Base-by-base conservation (phyloP, 441 rosid genomes). In the Euphorbia schlechtendalii region DNA sequence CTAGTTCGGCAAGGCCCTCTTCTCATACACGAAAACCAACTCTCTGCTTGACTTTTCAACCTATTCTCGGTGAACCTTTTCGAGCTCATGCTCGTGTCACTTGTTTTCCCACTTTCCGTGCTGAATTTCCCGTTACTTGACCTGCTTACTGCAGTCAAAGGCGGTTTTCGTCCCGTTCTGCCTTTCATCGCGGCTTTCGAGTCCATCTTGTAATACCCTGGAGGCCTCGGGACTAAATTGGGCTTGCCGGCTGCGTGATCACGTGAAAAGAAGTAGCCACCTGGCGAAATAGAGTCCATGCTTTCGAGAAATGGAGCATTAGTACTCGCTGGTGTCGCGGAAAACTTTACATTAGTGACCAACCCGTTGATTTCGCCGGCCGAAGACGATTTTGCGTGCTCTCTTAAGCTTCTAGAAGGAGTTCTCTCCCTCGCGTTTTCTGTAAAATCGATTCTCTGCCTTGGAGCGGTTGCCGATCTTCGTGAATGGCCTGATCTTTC, bases 21-120 rank as follows among this genome's bases (percentile, higher is more conserved):
- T 72, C 74, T 76, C 84, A 80, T 76, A 63, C 90, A 82, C 21
- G 83, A 79, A 69, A 87, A 80, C 88, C 90, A 87, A 43, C 82
- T 55, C 61, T 84, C 86, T 9, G 74, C 32, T 55, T 78, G 82
- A 70, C 53, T 74, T 64, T 82, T 84, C 74, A 54, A 77, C 65
- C 78, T 72, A 28, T 78, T 79, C 32, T 71, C 82, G 1, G 72
- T 63, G 51, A 84, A 87, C 64, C 56, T 78, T 41, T 49, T 73
- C 25, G 72, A 27, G 74, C 84, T 83, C 13, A 57, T 70, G 56
- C 74, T 86, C 14, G 68, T 41, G 59, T 79, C 77, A 24, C 82
- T 86, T n/a, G 56, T 63, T 74, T 82, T 81, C 40, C 88, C 75
- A 51, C 66, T 76, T 54, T 54, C 74, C 5, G 15, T 69, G 68